These are phyloP conservation scores for Talaromyces sp. DNA, from an alignment of 2,329 filamentous ascomycete species.

Conservation along the genomic window DNA sequence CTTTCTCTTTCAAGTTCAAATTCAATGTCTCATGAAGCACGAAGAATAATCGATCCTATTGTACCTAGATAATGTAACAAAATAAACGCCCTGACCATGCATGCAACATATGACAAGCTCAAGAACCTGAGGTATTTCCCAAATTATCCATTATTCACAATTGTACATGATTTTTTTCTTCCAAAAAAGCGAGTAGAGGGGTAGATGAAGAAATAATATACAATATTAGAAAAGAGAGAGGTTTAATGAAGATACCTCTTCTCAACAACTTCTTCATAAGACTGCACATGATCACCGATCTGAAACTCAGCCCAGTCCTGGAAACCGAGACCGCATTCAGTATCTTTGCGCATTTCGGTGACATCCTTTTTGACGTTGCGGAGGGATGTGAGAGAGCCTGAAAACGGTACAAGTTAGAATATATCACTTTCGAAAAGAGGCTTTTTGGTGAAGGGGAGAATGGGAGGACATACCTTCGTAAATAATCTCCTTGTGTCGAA, in stretches of 20 bases:
- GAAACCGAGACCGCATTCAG: conserved; percentile 89
- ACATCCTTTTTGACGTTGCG: conserved; percentile 94
- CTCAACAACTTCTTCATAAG: conserved; percentile 72
- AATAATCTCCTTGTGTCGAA: conserved; percentile 64
- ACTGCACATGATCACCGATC: conserved; percentile 80
- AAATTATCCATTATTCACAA: conserved; percentile 6
- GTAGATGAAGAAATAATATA: neutral
- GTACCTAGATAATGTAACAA: neutral
- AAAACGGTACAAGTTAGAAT: neutral
- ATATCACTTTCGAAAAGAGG: neutral
- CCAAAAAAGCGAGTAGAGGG: neutral
- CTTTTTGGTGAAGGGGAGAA: neutral
- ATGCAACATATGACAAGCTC: conserved; percentile 10
- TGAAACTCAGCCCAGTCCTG: conserved; percentile 71
- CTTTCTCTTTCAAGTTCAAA: neutral
- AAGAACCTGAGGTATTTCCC: neutral
- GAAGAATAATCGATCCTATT: neutral
- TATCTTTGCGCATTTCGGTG: conserved; percentile 79
- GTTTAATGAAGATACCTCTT: conserved; percentile 52
- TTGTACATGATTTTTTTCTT: neutral
- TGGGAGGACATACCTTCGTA: conserved; percentile 62
- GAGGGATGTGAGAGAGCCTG: conserved; percentile 72
- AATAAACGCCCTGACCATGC: conserved; percentile 8
- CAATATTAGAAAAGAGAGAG: neutral
- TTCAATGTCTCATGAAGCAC: neutral